Conservation (phyloP, 1,284 basidiomycete species). For the Pseudozyma flocculosa region DNA sequence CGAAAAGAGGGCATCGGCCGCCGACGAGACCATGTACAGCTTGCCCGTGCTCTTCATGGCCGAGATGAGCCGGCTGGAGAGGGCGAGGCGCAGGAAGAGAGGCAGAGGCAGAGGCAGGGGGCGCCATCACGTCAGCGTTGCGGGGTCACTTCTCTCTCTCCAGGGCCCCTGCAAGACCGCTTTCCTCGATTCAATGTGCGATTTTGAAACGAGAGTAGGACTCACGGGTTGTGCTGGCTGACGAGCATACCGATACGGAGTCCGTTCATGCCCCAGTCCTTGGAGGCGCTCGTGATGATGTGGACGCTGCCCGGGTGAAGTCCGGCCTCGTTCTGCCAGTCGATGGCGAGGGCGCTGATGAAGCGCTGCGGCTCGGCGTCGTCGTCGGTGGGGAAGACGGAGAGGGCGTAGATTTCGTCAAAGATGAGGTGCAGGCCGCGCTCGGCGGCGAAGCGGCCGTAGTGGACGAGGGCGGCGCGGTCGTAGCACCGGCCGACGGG, state of each 20-base stretch:
- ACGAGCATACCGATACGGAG: conserved; percentile 25
- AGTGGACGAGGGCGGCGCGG: conserved; percentile 7
- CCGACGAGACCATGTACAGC: conserved; percentile 36
- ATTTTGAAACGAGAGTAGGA: background rate
- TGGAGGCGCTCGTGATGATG: conserved; percentile 8
- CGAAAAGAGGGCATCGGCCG: conserved; percentile 64
- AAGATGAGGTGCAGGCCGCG: conserved; percentile 16
- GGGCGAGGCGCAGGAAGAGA: no score
- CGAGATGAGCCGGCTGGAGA: conserved; percentile 2
- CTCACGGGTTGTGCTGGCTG: conserved; percentile 20
- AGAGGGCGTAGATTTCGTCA: conserved; percentile 16
- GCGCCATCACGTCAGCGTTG: no score
- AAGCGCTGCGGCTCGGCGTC: conserved; percentile 7
- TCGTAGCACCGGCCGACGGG: conserved; percentile 18
- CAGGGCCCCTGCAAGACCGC: no score
- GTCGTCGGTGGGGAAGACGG: conserved; percentile 6
- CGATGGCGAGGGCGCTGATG: conserved; percentile 15
- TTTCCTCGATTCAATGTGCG: no score
- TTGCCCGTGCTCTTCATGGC: conserved; percentile 39
- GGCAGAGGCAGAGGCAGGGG: no score
- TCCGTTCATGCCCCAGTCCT: background rate
- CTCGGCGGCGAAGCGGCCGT: conserved; percentile 12
- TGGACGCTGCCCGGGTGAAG: conserved; percentile 46
- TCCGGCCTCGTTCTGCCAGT: conserved; percentile 11
- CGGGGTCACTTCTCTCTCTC: no score